Evolutionary conservation across 2,329 filamentous ascomycete genomes (phyloP).

Genomic region (Hymenoscyphus infarciens): DNA sequence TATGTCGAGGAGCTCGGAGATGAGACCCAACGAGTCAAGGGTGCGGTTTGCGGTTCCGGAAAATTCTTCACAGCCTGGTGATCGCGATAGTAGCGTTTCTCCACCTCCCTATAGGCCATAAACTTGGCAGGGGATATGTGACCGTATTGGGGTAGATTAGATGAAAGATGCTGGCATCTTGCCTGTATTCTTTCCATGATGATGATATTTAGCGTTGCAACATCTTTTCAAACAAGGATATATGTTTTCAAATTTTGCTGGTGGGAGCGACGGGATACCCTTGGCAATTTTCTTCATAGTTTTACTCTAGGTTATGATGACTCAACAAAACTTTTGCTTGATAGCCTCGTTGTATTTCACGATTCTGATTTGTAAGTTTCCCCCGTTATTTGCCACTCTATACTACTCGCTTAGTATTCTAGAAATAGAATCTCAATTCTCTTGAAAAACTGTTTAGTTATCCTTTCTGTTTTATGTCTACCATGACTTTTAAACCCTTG

Average conservation of each 20-base stretch:
- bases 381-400: too few species aligned
- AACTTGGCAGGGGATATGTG: background rate
- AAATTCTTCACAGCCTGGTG: background rate
- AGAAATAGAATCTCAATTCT: too few species aligned
- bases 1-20: slow-evolving; percentile 15
- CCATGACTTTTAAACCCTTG: too few species aligned
- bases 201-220: background rate
- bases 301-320: too few species aligned
- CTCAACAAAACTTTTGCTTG: too few species aligned
- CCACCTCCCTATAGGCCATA: slow-evolving; percentile 2
- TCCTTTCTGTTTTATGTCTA: too few species aligned
- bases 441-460: too few species aligned
- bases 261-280: background rate
- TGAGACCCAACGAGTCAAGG: slow-evolving; percentile 63
- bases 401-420: too few species aligned
- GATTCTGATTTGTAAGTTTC: too few species aligned
- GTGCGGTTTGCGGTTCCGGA: slow-evolving; percentile 62
- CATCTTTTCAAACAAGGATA: background rate
- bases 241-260: background rate
- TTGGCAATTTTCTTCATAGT: background rate
- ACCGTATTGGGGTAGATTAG: background rate
- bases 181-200: background rate
- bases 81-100: background rate
- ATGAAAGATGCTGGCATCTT: background rate
- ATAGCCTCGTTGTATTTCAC: too few species aligned